Base-by-base conservation (phyloP, 179 eudicot species). In the Beta lomatogona region DNA sequence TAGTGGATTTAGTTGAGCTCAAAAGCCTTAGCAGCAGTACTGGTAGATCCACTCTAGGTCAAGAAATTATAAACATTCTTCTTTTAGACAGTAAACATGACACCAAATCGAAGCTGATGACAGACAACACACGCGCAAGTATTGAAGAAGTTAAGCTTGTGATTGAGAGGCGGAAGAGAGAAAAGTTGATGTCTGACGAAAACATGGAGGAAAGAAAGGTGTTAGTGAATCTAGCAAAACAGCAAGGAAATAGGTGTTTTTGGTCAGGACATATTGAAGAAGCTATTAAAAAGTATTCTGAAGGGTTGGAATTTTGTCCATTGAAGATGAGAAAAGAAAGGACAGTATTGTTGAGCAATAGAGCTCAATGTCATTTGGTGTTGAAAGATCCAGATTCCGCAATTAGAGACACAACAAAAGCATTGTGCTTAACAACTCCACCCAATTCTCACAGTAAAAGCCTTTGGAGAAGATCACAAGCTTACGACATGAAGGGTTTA, bases 401-500 rank as follows among this genome's bases (percentile, higher is more conserved):
- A 28, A 88, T 93, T 53, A 90, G 94, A 79, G 94, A 93, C 71
- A 70, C 93, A 73, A 93, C 93, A 19, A 82, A 80, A 77, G 97
- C 97, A 61, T 77, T 91, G 52, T 88, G 88, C 53, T 83, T 93
- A 54, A 86, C 90, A 19, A 78, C 77, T 41, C 25, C 83, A 87
- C 36, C 87, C 88, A 73, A 48, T 22, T 64, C 25, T 64, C 97
- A 93, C 75, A 50, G 84, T 64, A 91, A 88, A 80, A 91, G 97
- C 80, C 89, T 91, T 13, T 93, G 97, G 97, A 88, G 92, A 64
- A 88, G 97, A 82, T 87, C 97, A 80, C 97, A 93, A 82, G 97
- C 97, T 73, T 93, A 91, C 81, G 94, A 91, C 65, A 86, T 87
- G 87, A 85, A 88, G 61, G 94, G 93, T 45, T 80, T 91, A 84